Percentiles rank a stretch among this genome's conserved stretches.
These are phyloP conservation scores for Fusarium guadeloupense DNA, from an alignment of 2,329 filamentous ascomycete genomes.

Conservation along the genomic window DNA sequence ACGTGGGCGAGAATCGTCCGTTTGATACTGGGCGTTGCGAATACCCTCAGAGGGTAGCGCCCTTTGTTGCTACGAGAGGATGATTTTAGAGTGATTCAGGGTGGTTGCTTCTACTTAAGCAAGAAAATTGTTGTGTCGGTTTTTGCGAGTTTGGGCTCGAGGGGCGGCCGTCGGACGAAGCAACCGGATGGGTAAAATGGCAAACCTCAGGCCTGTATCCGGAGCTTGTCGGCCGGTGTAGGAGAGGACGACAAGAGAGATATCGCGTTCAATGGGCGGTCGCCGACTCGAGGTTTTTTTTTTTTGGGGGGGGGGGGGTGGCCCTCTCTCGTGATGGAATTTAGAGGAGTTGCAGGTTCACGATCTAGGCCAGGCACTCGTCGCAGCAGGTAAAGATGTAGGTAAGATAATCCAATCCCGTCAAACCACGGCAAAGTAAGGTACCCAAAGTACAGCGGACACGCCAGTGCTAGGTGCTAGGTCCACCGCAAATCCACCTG, in stretches of 20 bases:
- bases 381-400: conserved; percentile 34
- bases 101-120: conserved; percentile 30
- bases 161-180: conserved; percentile 27
- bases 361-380: conserved; percentile 39
- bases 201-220: conserved; percentile 28
- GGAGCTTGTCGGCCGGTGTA: conserved; percentile 29
- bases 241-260: conserved; percentile 14
- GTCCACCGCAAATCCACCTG: conserved; percentile 39
- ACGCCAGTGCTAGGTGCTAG: conserved; percentile 38
- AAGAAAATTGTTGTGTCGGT: conserved; percentile 27
- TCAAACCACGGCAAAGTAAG: conserved; percentile 25
- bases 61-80: conserved; percentile 9
- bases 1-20: conserved; percentile 21
- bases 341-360: conserved; percentile 43
- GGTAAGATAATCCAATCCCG: conserved; percentile 16
- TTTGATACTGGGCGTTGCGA: conserved; percentile 22
- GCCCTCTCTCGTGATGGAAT: conserved; percentile 36
- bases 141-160: conserved; percentile 37
- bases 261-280: conserved; percentile 36
- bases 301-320: too few species aligned
- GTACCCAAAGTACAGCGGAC: conserved; percentile 11
- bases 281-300: conserved; percentile 31
- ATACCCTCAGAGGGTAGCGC: conserved; percentile 27
- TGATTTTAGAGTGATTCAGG: conserved; percentile 20
- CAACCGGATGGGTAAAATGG: conserved; percentile 26